These are phyloP conservation scores for Beauveria sp. DNA, from an alignment of 2,329 filamentous ascomycete genomes.

Conservation along the genomic window DNA sequence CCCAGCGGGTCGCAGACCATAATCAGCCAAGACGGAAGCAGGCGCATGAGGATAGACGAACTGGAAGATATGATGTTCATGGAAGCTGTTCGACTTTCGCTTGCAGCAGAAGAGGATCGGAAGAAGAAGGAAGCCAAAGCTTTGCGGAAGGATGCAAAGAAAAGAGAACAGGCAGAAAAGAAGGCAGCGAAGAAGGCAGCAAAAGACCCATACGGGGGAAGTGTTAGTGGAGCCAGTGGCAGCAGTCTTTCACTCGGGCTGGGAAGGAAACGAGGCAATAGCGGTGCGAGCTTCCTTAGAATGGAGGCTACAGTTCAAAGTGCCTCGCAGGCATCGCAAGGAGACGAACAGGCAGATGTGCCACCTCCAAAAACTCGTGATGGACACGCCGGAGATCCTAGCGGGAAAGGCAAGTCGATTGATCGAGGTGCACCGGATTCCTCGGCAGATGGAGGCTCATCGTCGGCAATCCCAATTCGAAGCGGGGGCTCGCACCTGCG, in stretches of 20 bases:
- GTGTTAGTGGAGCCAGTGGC: conserved; percentile 41
- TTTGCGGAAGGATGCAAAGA: conserved; percentile 69
- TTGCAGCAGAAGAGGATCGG: conserved; percentile 92
- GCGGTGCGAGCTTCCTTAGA: conserved; percentile 50
- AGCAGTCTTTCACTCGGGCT: conserved; percentile 58
- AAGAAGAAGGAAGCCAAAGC: conserved; percentile 61
- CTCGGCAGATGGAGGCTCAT: conserved; percentile 19
- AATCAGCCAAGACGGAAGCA: conserved; percentile 18
- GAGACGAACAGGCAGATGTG: conserved; percentile 14
- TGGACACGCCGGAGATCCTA: conserved; percentile 20
- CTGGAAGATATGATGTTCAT: conserved; percentile 98
- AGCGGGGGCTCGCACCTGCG: conserved; percentile 64
- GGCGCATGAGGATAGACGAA: conserved; percentile 63
- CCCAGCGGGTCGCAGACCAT: conserved; percentile 16
- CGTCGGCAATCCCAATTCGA: conserved; percentile 37
- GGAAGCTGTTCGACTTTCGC: conserved; percentile 83
- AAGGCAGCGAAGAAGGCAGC: conserved; percentile 62
- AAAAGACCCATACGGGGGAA: conserved; percentile 28
- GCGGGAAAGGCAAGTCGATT: conserved; percentile 61
- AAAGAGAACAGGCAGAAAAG: conserved; percentile 74
- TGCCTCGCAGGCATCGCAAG: conserved; percentile 26
- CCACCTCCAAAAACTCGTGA: conserved; percentile 17
- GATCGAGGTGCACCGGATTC: conserved; percentile 39
- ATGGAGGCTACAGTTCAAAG: conserved; percentile 46
- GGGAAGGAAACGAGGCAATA: conserved; percentile 52